Percentiles rank a stretch among this genome's conserved stretches.
Conservation (phyloP, 2,329 filamentous ascomycete species). For the Apiospora marii region DNA sequence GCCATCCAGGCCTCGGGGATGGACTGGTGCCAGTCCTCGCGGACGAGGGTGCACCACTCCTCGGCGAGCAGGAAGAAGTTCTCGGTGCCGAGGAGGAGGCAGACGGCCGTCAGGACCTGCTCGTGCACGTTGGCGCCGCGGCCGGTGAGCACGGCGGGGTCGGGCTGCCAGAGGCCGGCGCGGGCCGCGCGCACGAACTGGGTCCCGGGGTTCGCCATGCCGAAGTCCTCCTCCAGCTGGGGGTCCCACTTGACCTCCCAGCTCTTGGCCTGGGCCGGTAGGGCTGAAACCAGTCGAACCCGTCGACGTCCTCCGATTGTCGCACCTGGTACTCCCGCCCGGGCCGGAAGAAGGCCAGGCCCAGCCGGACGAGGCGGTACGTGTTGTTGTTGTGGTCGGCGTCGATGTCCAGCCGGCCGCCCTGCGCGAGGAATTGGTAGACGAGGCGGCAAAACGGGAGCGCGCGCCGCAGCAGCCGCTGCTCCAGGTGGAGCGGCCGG, state of each 20-base stretch:
- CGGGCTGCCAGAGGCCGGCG: neutral
- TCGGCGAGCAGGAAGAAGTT: neutral
- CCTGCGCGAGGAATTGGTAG: neutral
- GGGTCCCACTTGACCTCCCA: neutral
- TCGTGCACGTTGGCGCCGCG: neutral
- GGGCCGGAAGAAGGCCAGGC: neutral
- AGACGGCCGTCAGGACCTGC: neutral
- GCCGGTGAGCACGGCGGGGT: neutral
- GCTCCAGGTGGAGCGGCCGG: fast-evolving
- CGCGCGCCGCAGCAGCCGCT: fast-evolving
- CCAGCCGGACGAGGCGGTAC: neutral
- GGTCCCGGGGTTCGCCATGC: neutral
- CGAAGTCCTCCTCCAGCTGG: neutral
- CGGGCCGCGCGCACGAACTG: neutral
- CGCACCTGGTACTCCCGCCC: no score
- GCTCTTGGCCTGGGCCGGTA: no score
- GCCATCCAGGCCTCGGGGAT: no score
- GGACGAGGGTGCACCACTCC: neutral
- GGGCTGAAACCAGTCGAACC: no score
- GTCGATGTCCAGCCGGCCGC: neutral
- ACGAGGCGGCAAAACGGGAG: neutral
- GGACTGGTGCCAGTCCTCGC: no score
- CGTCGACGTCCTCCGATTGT: neutral
- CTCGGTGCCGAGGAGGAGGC: neutral
- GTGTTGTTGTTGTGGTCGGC: neutral